Base-by-base conservation (phyloP, 768 basidiomycete species). In the Suillus tomentosus region DNA sequence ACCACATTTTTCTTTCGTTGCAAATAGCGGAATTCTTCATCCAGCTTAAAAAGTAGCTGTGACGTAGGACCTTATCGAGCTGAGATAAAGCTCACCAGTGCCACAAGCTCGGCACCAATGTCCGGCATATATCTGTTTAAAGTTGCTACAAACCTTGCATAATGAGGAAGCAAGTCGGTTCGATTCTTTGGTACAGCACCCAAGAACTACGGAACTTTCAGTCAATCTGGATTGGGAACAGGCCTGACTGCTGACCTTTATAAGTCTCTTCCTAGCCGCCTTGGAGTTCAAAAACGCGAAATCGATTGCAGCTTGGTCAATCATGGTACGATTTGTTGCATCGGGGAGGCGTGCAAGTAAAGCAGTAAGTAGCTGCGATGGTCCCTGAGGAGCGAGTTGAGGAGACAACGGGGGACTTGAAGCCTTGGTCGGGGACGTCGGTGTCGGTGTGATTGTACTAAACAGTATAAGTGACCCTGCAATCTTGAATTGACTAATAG, bases 271-370 rank as follows among this genome's bases (percentile, higher is more conserved):
- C 69, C 97, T 82, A 14, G 96, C 94, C 24, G 96, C 95, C 74
- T 99, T 99, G 50, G 95, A 96, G 73, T 99, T 99, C 63, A 99
- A 80, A 71, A 96, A 94, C 0, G 95, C 94, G 74, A 99, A 99
- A 66, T 99, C 96, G 45, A 98, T 87, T 0, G 95, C 95, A 36
- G 91, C 90, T 76, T 96, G 94, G 73, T 99, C 97, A 63, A 99
- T 92, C 65, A 94, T 75, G 2, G 86, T 84, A 17, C 93, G 87
- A 71, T 95, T 98, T 14, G 92, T 96, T n/a, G 93, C 92, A 74
- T 99, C 96, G 0, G 96, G 92, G 13, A 99, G 82, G 36, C 95
- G 91, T 40, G 91, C 88, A 45, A 99, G 87, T 22, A 99, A 81
- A 13, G 94, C 92, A 5, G 92, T 95, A 55, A 99, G 84, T 45